phyloP scores from a whole-genome alignment of 192 early-diverging fungal species.

The Coemansia furcata region DNA sequence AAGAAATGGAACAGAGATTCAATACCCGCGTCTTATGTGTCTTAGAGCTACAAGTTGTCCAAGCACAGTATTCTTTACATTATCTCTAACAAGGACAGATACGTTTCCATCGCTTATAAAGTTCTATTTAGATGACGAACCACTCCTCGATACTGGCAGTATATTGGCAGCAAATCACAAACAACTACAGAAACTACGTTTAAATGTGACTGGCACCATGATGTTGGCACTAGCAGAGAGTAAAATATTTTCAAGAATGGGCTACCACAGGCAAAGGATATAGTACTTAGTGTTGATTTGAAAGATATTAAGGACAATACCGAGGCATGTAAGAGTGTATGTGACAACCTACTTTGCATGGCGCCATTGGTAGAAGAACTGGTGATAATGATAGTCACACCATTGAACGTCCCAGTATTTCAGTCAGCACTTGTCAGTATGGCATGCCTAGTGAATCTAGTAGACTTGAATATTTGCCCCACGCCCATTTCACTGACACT shows the following conservation, averaged over 20 bases:
- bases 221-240: background rate
- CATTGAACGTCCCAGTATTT: background rate
- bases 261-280: background rate
- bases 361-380: background rate
- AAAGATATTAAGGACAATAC: background rate
- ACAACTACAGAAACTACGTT: background rate
- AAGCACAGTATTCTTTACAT: no score
- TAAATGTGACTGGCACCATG: background rate
- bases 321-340: background rate
- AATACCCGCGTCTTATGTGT: background rate
- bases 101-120: background rate
- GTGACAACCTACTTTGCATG: background rate
- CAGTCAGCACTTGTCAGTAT: background rate
- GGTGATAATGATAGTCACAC: background rate
- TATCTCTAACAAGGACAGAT: background rate
- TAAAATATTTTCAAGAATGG: background rate
- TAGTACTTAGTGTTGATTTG: background rate
- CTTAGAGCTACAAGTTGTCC: background rate
- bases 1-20: background rate
- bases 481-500: no score
- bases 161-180: background rate
- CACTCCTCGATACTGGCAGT: background rate
- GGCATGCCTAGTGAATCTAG: background rate
- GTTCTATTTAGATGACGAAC: background rate
- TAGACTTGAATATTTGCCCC: background rate